Evolutionary conservation across 345 rosid genomes (phyloP), one percentile per base, ranked within the genome.

Genomic region (Clarkia xantiana): DNA sequence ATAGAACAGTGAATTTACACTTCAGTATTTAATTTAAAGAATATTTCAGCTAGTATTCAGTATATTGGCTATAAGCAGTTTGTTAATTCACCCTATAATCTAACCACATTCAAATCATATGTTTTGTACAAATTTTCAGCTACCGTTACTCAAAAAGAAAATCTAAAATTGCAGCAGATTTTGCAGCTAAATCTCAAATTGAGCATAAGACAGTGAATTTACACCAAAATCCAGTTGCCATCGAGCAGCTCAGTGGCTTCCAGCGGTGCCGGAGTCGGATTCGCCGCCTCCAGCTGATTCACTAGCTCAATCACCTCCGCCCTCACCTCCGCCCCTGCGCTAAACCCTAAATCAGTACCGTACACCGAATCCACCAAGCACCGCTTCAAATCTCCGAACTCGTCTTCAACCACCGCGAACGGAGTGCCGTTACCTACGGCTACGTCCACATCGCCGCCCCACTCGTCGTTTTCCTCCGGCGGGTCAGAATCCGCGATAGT

Each of bases 211-310:
- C 40, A n/a, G 12, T 1, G 16, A 34, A 70, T 94, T 91, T 72
- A 91, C 98, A 81, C 65, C 68, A 91, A 74, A 53, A 91, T 67
- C 96, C 98, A 91, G 48, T 79, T 76, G 56, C 98, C 98, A 40
- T 86, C 89, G 42, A 91, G 94, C 59, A 74, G 57, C 47, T 61
- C 72, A 20, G 84, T 49, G 1, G 76, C 75, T 61, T 91, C 83
- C 10, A 83, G 64, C 3, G 94, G 93, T 12, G 78, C 79, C 2
- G 65, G 69, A 12, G 80, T 86, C 0, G 98, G 96, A 57, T 81
- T 91, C 38, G 62, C 46, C 16, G 89, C 80, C 63, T 91, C 98
- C 78, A 91, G 61, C 71, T 81, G 84, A 67, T 72, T 83, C 49
- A 91, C 96, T 39, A 91, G 69, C 78, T 91, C 98, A 64, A 67